These are phyloP conservation scores for Hordeum marinum DNA, from an alignment of 176 grass and related monocot species.

Conservation along the genomic window DNA sequence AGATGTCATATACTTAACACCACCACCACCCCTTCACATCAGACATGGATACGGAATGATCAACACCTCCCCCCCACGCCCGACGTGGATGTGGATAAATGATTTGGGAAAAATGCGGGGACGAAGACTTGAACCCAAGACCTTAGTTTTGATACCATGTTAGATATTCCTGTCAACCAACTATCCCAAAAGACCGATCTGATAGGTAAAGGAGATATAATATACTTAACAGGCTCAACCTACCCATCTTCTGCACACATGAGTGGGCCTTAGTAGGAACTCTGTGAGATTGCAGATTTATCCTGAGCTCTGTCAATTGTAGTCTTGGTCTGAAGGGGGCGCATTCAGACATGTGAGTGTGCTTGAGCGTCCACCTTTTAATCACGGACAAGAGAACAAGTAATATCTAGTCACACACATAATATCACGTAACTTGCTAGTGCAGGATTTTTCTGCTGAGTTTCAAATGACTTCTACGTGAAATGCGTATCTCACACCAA, in stretches of 20 bases:
- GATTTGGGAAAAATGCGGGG: too few species aligned
- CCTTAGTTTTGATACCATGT: too few species aligned
- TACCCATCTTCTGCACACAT: not conserved
- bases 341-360: not conserved
- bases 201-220: too few species aligned
- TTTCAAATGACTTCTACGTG: not conserved
- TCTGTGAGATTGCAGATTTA: not conserved
- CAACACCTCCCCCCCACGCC: too few species aligned
- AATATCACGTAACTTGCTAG: not conserved
- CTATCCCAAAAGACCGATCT: too few species aligned
- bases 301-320: not conserved
- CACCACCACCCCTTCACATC: too few species aligned
- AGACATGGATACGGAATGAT: too few species aligned
- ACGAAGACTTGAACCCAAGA: too few species aligned
- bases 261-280: not conserved
- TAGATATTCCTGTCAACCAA: too few species aligned
- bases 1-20: too few species aligned
- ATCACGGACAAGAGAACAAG: conserved; percentile 1
- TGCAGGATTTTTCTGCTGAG: not conserved
- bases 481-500: conserved; percentile 13
- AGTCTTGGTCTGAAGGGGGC: not conserved
- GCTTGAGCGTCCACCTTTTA: not conserved
- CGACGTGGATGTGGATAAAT: too few species aligned
- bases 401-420: not conserved
- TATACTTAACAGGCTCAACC: too few species aligned